Conservation (phyloP, 345 rosid genomes). For the Lenwebbia sp. region DNA sequence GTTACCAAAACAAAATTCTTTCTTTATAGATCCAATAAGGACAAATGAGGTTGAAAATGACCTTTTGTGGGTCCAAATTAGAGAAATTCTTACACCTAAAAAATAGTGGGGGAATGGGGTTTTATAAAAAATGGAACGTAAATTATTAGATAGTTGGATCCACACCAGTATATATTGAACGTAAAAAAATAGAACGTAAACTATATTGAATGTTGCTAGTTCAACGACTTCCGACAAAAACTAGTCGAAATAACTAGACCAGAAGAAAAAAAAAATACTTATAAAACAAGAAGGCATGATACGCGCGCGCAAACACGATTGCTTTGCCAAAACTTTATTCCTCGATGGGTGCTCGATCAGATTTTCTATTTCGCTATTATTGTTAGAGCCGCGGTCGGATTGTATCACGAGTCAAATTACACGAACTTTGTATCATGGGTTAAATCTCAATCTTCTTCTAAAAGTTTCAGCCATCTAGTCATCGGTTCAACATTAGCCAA, state of each 20-base stretch:
- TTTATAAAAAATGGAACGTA: not conserved
- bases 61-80: not conserved
- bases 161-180: not conserved
- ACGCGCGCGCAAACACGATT: rapidly evolving
- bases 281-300: not conserved
- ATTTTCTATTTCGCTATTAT: not conserved
- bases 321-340: not conserved
- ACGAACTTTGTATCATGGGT: not conserved
- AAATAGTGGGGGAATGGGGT: not conserved
- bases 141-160: not conserved
- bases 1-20: not conserved
- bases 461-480: not conserved
- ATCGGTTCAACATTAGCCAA: not conserved
- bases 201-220: not conserved
- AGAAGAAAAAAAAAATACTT: too few species aligned
- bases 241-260: not conserved
- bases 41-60: not conserved
- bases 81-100: not conserved
- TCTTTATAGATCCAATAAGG: not conserved
- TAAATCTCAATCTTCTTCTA: not conserved
- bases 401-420: not conserved
- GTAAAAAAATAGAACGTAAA: too few species aligned
- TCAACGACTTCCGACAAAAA: rapidly evolving
- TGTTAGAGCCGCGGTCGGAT: not conserved
- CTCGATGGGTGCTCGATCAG: rapidly evolving